A percentile compares a stretch with the other conserved stretches of the same genome.
Evolutionary conservation across 371 early-diverging fungal genomes (phyloP).

Genomic region (Mortierella sp.): DNA sequence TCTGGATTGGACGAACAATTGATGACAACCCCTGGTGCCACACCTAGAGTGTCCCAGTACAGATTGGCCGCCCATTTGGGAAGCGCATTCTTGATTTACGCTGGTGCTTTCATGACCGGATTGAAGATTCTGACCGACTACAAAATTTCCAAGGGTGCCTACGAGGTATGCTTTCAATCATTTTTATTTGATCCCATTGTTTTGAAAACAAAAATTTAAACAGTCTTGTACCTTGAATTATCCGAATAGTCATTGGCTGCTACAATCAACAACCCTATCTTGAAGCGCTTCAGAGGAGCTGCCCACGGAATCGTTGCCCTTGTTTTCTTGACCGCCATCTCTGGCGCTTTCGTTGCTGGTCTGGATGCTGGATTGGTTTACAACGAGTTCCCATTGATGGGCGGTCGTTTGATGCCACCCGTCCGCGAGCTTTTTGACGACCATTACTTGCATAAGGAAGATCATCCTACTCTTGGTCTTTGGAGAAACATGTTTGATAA

Average conservation of each 20-base stretch:
- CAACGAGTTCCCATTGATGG: slow-evolving; percentile 96
- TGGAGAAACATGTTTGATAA: slow-evolving; percentile 94
- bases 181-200: background rate
- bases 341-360: slow-evolving; percentile 96
- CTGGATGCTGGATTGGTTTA: slow-evolving; percentile 97
- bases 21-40: slow-evolving; percentile 82
- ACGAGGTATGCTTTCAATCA: slow-evolving; percentile 42
- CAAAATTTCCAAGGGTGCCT: slow-evolving; percentile 69
- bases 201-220: background rate
- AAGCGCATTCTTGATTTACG: slow-evolving; percentile 90
- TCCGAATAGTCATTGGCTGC: slow-evolving; percentile 53
- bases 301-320: slow-evolving; percentile 75
- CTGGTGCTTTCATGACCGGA: slow-evolving; percentile 82
- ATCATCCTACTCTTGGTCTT: slow-evolving; percentile 46
- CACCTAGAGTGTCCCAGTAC: slow-evolving; percentile 95
- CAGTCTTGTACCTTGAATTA: background rate
- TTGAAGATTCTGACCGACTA: slow-evolving; percentile 77
- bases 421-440: slow-evolving; percentile 77
- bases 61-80: slow-evolving; percentile 94
- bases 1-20: slow-evolving; percentile 89
- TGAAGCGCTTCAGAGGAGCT: slow-evolving; percentile 71
- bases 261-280: slow-evolving; percentile 66
- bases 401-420: slow-evolving; percentile 80
- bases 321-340: slow-evolving; percentile 89
- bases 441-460: slow-evolving; percentile 66